phyloP scores from a whole-genome alignment of 371 early-diverging fungal species.

The Zopfochytrium polystomum region DNA sequence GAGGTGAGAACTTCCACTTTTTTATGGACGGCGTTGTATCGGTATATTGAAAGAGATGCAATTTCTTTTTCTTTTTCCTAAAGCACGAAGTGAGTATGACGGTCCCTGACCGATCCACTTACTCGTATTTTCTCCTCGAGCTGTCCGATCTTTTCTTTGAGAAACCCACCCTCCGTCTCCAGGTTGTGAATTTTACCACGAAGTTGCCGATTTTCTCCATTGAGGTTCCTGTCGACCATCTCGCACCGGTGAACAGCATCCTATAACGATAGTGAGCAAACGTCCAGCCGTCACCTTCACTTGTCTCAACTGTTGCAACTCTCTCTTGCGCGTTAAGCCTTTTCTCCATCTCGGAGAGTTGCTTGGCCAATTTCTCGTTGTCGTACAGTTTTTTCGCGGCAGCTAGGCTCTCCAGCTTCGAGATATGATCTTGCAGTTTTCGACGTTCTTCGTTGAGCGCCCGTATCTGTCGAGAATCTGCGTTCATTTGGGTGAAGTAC shows the following conservation, averaged over 20 bases:
- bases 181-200: slow-evolving; percentile 42
- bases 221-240: slow-evolving; percentile 47
- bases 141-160: slow-evolving; percentile 32
- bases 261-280: slow-evolving; percentile 10
- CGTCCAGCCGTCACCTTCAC: background rate
- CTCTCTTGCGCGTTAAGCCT: slow-evolving; percentile 26
- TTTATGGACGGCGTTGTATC: slow-evolving; percentile 51
- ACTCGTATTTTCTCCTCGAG: slow-evolving; percentile 44
- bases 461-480: slow-evolving; percentile 34
- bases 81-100: background rate
- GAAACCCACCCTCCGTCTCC: slow-evolving; percentile 36
- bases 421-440: slow-evolving; percentile 32
- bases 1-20: slow-evolving; percentile 33
- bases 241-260: slow-evolving; percentile 39
- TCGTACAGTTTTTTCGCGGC: slow-evolving; percentile 32
- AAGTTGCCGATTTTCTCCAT: slow-evolving; percentile 44
- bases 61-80: slow-evolving; percentile 53
- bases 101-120: background rate
- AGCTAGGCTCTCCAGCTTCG: slow-evolving; percentile 36
- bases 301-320: slow-evolving; percentile 15
- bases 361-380: slow-evolving; percentile 27
- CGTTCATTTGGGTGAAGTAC: slow-evolving; percentile 27
- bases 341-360: slow-evolving; percentile 23
- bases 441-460: slow-evolving; percentile 39
- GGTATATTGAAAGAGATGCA: slow-evolving; percentile 50